Evolutionary conservation across 768 basidiomycete genomes (phyloP).

Genomic region (Leucocoprinus sp.): DNA sequence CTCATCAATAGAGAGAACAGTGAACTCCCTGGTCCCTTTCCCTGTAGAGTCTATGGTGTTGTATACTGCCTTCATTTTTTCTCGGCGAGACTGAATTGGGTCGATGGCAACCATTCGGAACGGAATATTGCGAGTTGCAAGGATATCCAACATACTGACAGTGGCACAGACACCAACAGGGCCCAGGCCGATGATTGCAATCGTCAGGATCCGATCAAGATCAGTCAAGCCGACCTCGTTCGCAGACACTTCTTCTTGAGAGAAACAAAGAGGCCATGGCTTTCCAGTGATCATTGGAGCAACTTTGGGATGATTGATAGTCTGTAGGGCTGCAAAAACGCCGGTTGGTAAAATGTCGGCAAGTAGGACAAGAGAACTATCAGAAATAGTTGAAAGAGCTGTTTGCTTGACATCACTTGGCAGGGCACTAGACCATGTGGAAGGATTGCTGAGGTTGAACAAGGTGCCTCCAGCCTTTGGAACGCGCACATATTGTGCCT

Average conservation of each 20-base stretch:
- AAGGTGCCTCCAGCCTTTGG: conserved; percentile 77
- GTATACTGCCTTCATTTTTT: conserved; percentile 54
- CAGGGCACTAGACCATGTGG: conserved; percentile 35
- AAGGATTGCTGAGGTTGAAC: conserved; percentile 48
- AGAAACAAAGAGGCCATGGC: conserved; percentile 49
- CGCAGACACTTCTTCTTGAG: conserved; percentile 15
- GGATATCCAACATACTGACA: conserved; percentile 55
- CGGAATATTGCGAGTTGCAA: conserved; percentile 34
- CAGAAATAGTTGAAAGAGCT: conserved; percentile 37
- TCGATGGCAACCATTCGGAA: conserved; percentile 62
- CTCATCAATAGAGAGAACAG: conserved; percentile 41
- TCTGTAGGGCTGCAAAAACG: conserved; percentile 67
- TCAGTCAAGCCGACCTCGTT: conserved; percentile 27
- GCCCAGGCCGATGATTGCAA: conserved; percentile 69
- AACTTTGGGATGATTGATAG: conserved; percentile 65
- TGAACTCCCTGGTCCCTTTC: conserved; percentile 40
- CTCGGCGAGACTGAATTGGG: conserved; percentile 44
- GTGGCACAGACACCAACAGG: conserved; percentile 71
- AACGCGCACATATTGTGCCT: conserved; percentile 73
- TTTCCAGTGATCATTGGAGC: conserved; percentile 48
- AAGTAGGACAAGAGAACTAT: conserved; percentile 61
- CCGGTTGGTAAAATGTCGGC: conserved; percentile 79
- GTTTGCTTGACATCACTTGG: conserved; percentile 27
- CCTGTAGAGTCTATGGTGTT: conserved; percentile 35
- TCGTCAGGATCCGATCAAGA: conserved; percentile 45